Evolutionary conservation across 495 filamentous ascomycete genomes (phyloP).

Genomic region (Annulohypoxylon maeteangense): DNA sequence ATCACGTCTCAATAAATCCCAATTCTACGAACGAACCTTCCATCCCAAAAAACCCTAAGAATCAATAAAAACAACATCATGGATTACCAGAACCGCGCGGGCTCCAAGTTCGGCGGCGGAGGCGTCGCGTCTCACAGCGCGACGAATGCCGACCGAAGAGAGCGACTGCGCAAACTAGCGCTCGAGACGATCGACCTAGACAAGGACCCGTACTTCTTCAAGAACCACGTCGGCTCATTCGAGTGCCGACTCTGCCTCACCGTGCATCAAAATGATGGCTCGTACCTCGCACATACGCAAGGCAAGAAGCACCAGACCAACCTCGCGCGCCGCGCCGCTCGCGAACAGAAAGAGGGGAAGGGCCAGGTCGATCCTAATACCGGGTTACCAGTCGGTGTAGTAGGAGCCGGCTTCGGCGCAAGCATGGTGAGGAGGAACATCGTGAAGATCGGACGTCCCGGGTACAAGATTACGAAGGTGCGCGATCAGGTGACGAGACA

Average conservation of each 20-base stretch:
- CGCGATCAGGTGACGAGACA: constrained; percentile 91
- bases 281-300: constrained; percentile 98
- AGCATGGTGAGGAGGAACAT: constrained; percentile 78
- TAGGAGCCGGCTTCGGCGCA: constrained; percentile 72
- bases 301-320: constrained; percentile 99
- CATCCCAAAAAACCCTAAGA: not conserved
- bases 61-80: constrained; percentile 44
- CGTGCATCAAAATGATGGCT: constrained; percentile 99
- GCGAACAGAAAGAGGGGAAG: constrained; percentile 88
- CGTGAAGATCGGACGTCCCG: constrained; percentile 97
- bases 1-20: not conserved
- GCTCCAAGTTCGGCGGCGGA: constrained; percentile 97
- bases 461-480: constrained; percentile 98
- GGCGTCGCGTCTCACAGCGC: constrained; percentile 93
- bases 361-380: constrained; percentile 79
- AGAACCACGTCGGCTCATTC: constrained; percentile 98
- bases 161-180: constrained; percentile 96
- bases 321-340: constrained; percentile 92
- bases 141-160: constrained; percentile 95
- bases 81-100: constrained; percentile 89
- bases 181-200: constrained; percentile 99
- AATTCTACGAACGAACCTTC: not conserved
- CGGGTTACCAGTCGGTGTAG: constrained; percentile 77
- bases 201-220: constrained; percentile 99
- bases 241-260: constrained; percentile 98